A percentile compares a stretch with the other conserved stretches of the same genome.
Conservation (phyloP, 2,329 filamentous ascomycete species). For the Microsporum ferrugineum region DNA sequence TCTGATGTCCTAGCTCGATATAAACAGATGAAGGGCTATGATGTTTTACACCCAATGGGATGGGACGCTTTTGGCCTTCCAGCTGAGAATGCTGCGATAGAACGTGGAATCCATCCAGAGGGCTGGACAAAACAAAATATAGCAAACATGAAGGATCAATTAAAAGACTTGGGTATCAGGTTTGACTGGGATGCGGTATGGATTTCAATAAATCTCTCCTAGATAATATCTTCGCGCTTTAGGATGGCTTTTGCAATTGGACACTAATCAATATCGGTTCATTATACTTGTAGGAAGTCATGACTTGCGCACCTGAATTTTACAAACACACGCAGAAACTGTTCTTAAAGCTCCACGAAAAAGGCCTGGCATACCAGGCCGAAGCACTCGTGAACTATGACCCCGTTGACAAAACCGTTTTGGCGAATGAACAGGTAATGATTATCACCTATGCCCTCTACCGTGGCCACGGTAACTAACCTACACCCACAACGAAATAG, state of each 20-base stretch:
- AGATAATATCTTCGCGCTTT: not conserved
- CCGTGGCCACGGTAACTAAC: not conserved
- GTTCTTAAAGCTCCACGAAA: conserved; percentile 64
- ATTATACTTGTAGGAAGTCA: conserved; percentile 53
- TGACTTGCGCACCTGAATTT: conserved; percentile 72
- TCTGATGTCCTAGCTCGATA: conserved; percentile 75
- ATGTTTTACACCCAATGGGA: conserved; percentile 79
- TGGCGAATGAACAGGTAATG: conserved; percentile 69
- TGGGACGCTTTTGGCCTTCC: conserved; percentile 90
- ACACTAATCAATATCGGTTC: conserved; percentile 2
- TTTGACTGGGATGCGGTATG: conserved; percentile 76
- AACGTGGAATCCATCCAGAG: conserved; percentile 64
- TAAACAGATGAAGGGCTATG: conserved; percentile 58
- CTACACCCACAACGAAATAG: conserved; percentile 16
- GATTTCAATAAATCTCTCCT: conserved; percentile 2
- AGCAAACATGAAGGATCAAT: conserved; percentile 69
- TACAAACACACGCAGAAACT: conserved; percentile 84
- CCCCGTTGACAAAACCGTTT: conserved; percentile 74
- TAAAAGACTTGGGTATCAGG: conserved; percentile 64
- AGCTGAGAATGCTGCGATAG: conserved; percentile 82
- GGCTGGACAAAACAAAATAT: conserved; percentile 76
- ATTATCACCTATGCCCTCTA: not conserved
- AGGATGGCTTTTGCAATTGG: not conserved
- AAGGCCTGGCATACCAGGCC: conserved; percentile 68
- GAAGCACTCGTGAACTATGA: conserved; percentile 84